Evolutionary conservation across 2,329 filamentous ascomycete species (phyloP).

Genomic region (Paecilomyces formosus): DNA sequence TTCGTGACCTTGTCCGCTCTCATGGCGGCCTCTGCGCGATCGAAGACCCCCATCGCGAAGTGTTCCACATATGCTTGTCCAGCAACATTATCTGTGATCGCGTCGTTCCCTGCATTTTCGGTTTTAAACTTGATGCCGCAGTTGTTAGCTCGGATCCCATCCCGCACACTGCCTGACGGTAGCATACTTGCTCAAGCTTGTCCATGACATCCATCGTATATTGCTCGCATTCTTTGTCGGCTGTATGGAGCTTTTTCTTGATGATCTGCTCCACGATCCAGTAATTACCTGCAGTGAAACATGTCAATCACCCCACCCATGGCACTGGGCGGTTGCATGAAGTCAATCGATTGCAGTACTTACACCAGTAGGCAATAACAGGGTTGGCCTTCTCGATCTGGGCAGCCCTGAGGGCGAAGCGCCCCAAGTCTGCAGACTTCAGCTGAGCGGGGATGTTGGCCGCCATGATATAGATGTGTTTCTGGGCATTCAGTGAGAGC

Average conservation of each 20-base stretch:
- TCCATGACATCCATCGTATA: constrained; percentile 87
- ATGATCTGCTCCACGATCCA: constrained; percentile 92
- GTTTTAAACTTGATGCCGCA: constrained; percentile 53
- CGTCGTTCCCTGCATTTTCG: constrained; percentile 68
- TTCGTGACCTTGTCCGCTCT: constrained; percentile 75
- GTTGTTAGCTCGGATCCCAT: background rate
- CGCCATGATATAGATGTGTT: constrained; percentile 52
- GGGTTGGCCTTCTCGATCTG: constrained; percentile 82
- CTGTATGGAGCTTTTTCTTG: constrained; percentile 66
- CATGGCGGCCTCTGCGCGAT: constrained; percentile 74
- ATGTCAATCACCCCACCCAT: constrained; percentile 12
- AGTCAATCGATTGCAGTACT: constrained; percentile 26
- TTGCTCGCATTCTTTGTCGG: constrained; percentile 66
- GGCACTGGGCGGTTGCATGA: background rate
- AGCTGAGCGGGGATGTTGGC: constrained; percentile 63
- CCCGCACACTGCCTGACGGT: background rate
- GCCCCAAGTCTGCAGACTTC: constrained; percentile 71
- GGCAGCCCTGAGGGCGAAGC: constrained; percentile 73
- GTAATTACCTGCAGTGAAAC: constrained; percentile 60
- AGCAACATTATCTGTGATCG: constrained; percentile 74
- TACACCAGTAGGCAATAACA: constrained; percentile 92
- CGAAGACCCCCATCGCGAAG: constrained; percentile 83
- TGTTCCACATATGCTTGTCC: constrained; percentile 91
- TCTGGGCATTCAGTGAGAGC: background rate
- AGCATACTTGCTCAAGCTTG: constrained; percentile 67